These are phyloP conservation scores for Phytophthora litchii DNA, from an alignment of 352 stramenopile species.

Conservation along the genomic window DNA sequence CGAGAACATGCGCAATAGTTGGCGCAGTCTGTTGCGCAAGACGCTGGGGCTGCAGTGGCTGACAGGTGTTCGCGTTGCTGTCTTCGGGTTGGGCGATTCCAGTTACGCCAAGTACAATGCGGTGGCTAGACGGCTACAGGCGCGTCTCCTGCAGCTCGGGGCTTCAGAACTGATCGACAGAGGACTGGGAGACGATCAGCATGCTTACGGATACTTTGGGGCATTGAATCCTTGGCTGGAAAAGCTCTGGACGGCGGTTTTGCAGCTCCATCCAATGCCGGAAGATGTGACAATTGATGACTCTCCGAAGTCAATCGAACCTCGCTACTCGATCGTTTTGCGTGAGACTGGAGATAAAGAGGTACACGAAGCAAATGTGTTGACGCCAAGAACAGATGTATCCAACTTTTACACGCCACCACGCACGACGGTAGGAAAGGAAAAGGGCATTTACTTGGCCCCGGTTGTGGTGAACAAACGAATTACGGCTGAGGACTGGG, in stretches of 20 bases:
- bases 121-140: conserved; percentile 84
- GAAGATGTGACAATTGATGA: conserved; percentile 72
- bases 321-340: conserved; percentile 49
- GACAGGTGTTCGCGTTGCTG: conserved; percentile 66
- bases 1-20: conserved; percentile 90
- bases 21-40: conserved; percentile 89
- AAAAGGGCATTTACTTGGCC: conserved; percentile 56
- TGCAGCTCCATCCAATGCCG: conserved; percentile 56
- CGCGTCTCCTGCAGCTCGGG: conserved; percentile 87
- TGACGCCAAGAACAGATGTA: conserved; percentile 34
- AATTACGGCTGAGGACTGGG: conserved; percentile 74
- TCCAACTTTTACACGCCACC: conserved; percentile 74
- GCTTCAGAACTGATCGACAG: conserved; percentile 73
- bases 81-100: conserved; percentile 94
- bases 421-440: conserved; percentile 40
- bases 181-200: conserved; percentile 90
- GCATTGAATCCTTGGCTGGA: conserved; percentile 84
- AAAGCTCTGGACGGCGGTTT: conserved; percentile 66
- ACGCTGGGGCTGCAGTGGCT: conserved; percentile 77
- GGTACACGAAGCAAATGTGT: conserved; percentile 11
- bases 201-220: conserved; percentile 85
- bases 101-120: conserved; percentile 94
- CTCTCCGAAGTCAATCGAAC: conserved; percentile 53
- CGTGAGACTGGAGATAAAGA: conserved; percentile 26
- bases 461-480: conserved; percentile 66